Evolutionary conservation across 192 early-diverging fungal species (phyloP).

Genomic region (Cladochytrium replicatum): DNA sequence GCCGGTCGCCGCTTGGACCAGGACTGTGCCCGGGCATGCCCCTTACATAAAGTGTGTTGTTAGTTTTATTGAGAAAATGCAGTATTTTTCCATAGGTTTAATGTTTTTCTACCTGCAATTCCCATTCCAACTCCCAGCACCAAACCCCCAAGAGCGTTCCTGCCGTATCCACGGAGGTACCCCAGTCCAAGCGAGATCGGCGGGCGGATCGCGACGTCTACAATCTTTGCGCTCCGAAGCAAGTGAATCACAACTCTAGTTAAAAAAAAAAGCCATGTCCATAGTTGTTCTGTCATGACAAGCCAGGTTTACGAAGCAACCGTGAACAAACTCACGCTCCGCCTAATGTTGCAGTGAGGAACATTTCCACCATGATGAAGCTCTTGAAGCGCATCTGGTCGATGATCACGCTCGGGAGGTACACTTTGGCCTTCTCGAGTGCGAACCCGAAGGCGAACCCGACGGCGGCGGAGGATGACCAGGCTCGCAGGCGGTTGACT

Average conservation of each 20-base stretch:
- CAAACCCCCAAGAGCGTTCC: slow-evolving; percentile 18
- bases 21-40: slow-evolving; percentile 25
- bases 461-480: too few relatives aligned
- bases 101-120: too few relatives aligned
- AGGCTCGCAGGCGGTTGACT: too few relatives aligned
- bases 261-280: too few relatives aligned
- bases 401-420: slow-evolving; percentile 19
- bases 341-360: slow-evolving; percentile 14
- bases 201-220: too few relatives aligned
- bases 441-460: slow-evolving; percentile 20
- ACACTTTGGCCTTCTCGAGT: slow-evolving; percentile 22
- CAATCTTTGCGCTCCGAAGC: too few relatives aligned
- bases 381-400: slow-evolving; percentile 18
- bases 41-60: slow-evolving; percentile 3
- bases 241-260: too few relatives aligned
- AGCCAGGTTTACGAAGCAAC: too few relatives aligned
- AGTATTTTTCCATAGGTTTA: not conserved
- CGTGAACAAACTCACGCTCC: slow-evolving; percentile 12
- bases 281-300: too few relatives aligned
- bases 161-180: slow-evolving; percentile 1
- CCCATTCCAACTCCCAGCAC: slow-evolving; percentile 20
- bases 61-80: not conserved
- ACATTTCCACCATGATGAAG: slow-evolving; percentile 22
- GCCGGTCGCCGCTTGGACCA: slow-evolving; percentile 20
- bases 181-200: not conserved